A percentile compares a stretch with the other conserved stretches of the same genome.
These are phyloP conservation scores for Pyrrhoderma lamaoense DNA, from an alignment of 1,284 basidiomycete species.

Conservation along the genomic window DNA sequence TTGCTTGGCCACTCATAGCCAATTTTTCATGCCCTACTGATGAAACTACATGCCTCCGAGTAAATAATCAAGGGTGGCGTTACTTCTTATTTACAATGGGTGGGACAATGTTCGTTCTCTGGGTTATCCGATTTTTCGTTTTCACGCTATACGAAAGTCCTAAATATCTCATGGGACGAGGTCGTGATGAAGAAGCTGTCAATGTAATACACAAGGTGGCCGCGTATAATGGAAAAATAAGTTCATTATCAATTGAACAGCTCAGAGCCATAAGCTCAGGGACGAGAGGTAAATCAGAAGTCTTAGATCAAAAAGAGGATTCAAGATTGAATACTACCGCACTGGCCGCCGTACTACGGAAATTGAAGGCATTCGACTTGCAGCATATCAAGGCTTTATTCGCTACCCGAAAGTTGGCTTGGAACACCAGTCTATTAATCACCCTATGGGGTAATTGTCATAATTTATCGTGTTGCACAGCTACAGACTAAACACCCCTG, in stretches of 20 bases:
- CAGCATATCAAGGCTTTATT: conserved; percentile 23
- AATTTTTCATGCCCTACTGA: conserved; percentile 49
- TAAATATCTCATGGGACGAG: conserved; percentile 68
- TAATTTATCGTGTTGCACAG: too few relatives aligned
- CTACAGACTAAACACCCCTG: conserved; percentile 54
- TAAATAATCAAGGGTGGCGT: conserved; percentile 62
- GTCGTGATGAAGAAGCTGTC: conserved; percentile 65
- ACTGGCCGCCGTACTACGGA: conserved; percentile 31
- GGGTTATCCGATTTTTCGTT: conserved; percentile 60
- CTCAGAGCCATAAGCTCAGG: conserved; percentile 30
- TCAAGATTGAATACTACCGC: conserved; percentile 22
- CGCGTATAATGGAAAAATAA: conserved; percentile 51
- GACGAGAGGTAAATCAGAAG: neutral
- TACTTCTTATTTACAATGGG: conserved; percentile 60
- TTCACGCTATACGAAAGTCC: conserved; percentile 74
- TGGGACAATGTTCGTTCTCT: conserved; percentile 56
- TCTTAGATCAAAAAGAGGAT: neutral
- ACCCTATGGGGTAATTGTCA: conserved; percentile 13
- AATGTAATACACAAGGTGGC: conserved; percentile 64
- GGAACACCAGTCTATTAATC: conserved; percentile 16
- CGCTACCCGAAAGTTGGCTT: conserved; percentile 17
- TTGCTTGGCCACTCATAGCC: conserved; percentile 59
- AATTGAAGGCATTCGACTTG: conserved; percentile 38
- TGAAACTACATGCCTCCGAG: conserved; percentile 35
- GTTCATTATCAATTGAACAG: conserved; percentile 41